Percentiles rank a stretch among this genome's conserved stretches.
Evolutionary conservation across 73 alveolate species (phyloP).

Genomic region (Paramecium caudatum): DNA sequence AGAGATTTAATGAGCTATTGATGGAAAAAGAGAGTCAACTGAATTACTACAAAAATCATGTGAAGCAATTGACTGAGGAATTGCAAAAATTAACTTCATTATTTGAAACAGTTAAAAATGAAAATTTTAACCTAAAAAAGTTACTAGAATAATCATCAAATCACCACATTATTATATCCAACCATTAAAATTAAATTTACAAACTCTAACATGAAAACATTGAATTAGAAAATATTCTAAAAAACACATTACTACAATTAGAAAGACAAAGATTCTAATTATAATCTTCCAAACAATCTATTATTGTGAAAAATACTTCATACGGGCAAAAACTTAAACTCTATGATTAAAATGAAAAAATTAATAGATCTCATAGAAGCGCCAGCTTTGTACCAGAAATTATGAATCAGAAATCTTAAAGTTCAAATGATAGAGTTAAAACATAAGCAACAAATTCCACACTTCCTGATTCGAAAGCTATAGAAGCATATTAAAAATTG

Average conservation of each 20-base stretch:
- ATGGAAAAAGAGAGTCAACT: not conserved
- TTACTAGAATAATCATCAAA: not conserved
- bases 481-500: not conserved
- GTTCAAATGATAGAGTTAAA: not conserved
- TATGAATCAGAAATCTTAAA: not conserved
- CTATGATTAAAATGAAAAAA: not conserved
- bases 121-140: slow-evolving; percentile 2
- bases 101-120: slow-evolving; percentile 53
- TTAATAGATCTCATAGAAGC: not conserved
- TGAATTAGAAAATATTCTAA: not conserved
- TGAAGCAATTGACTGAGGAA: not conserved
- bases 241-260: not conserved
- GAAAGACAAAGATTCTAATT: slow-evolving; percentile 2
- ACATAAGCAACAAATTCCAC: not conserved
- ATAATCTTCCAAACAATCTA: not conserved
- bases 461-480: slow-evolving; percentile 3
- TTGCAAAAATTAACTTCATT: slow-evolving; percentile 28
- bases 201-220: not conserved
- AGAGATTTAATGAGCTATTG: not conserved
- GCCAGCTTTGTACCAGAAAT: slow-evolving; percentile 14
- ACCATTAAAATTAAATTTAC: not conserved
- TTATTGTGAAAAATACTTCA: not conserved
- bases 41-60: slow-evolving; percentile 26
- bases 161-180: not conserved
- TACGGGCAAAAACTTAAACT: not conserved